Conservation (phyloP, 2,329 filamentous ascomycete species). For the Talaromyces rugulosus region DNA sequence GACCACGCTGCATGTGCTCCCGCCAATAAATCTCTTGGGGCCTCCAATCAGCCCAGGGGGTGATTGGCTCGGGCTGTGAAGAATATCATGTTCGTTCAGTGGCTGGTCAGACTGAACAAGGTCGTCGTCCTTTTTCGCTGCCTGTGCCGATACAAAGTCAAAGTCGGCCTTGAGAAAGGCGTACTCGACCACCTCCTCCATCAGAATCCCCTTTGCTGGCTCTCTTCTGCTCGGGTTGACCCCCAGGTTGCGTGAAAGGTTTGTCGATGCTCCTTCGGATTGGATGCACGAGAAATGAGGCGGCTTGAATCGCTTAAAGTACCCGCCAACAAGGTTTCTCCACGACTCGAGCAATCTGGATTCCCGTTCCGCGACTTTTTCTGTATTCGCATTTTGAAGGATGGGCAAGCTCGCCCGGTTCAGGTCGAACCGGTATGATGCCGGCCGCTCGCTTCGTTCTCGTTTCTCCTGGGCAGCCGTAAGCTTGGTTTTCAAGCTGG, state of each 20-base stretch:
- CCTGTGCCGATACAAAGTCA: conserved; percentile 89
- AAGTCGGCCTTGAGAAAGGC: conserved; percentile 91
- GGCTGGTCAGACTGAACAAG: conserved; percentile 67
- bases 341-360: conserved; percentile 69
- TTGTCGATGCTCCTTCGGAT: conserved; percentile 22
- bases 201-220: conserved; percentile 35
- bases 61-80: conserved; percentile 58
- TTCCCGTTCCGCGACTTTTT: conserved; percentile 65
- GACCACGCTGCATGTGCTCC: conserved; percentile 84
- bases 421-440: neutral
- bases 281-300: conserved; percentile 61
- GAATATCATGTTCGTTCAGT: conserved; percentile 78
- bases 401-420: conserved; percentile 36
- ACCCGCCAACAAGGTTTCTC: conserved; percentile 82
- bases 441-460: conserved; percentile 7
- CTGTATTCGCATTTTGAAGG: conserved; percentile 51
- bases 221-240: conserved; percentile 16
- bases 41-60: conserved; percentile 61
- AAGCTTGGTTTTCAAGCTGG: conserved; percentile 56
- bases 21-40: conserved; percentile 77
- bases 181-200: conserved; percentile 68
- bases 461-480: conserved; percentile 16
- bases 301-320: conserved; percentile 87
- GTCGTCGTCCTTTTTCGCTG: conserved; percentile 72
- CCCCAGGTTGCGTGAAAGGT: conserved; percentile 25